phyloP scores from a whole-genome alignment of 1,139 yeast genomes.

The Saccharomyces pastorianus region DNA sequence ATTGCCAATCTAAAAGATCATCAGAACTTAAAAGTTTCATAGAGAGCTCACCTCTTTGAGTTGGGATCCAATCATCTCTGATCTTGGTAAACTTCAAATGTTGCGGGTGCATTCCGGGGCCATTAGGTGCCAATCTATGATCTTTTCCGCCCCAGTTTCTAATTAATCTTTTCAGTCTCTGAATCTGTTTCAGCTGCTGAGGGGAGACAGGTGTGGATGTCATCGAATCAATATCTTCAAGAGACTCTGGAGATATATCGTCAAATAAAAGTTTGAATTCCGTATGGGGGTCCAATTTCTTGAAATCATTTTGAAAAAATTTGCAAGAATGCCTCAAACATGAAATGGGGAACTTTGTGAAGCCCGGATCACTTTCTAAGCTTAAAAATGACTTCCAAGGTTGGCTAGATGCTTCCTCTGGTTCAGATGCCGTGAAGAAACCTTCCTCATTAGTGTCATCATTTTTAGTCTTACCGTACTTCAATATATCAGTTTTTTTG shows the following conservation, averaged over 20 bases:
- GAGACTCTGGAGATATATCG: conserved; percentile 55
- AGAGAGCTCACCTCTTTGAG: conserved; percentile 50
- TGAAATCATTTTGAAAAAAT: conserved; percentile 39
- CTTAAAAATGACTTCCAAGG: not conserved
- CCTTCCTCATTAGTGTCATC: conserved; percentile 23
- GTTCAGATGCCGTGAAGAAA: conserved; percentile 34
- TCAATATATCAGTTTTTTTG: conserved; percentile 20
- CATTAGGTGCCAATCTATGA: conserved; percentile 45
- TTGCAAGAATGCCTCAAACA: conserved; percentile 36
- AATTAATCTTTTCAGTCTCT: conserved; percentile 51
- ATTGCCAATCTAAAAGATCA: conserved; percentile 38
- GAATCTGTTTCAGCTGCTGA: conserved; percentile 57
- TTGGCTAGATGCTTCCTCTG: conserved; percentile 14
- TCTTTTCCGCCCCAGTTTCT: conserved; percentile 84
- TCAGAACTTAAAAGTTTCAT: conserved; percentile 48
- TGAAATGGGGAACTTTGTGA: conserved; percentile 39
- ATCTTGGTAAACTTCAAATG: conserved; percentile 63
- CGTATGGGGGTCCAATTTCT: conserved; percentile 68
- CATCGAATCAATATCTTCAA: conserved; percentile 64
- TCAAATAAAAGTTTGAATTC: conserved; percentile 73
- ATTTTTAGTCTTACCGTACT: conserved; percentile 8
- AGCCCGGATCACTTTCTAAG: conserved; percentile 12
- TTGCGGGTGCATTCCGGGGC: conserved; percentile 57
- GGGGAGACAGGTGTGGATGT: conserved; percentile 51
- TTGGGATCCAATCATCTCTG: conserved; percentile 77